Percentiles rank a stretch among this genome's conserved stretches.
Conservation (phyloP, 345 rosid genomes). For the Syzygium jambos region DNA sequence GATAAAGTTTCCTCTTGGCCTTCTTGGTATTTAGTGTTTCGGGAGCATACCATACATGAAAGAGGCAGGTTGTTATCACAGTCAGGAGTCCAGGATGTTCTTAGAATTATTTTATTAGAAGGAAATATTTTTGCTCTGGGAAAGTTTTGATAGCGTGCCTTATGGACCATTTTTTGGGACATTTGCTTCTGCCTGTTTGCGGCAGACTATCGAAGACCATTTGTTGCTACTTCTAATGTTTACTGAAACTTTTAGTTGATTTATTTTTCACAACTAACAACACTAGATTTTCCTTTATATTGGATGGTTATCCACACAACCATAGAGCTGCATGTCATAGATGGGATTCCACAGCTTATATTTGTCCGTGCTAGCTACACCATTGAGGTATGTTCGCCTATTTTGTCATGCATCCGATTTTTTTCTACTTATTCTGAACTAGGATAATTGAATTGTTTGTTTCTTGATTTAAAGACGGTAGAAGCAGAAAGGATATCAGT, state of each 20-base stretch:
- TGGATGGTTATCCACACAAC: conserved; percentile 6
- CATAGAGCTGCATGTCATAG: conserved; percentile 89
- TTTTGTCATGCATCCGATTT: not conserved
- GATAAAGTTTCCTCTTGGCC: not conserved
- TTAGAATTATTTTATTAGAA: not conserved
- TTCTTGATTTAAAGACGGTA: conserved; percentile 49
- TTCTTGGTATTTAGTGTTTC: not conserved
- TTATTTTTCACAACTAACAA: not conserved
- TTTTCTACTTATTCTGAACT: not conserved
- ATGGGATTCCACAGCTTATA: conserved; percentile 91
- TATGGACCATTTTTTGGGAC: not conserved
- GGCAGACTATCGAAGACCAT: not conserved
- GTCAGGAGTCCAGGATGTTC: not conserved
- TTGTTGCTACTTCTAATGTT: not conserved
- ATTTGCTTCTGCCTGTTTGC: not conserved
- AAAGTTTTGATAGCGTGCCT: not conserved
- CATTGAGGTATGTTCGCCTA: conserved; percentile 54
- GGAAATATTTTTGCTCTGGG: not conserved
- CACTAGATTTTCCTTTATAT: not conserved
- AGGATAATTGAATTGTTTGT: not conserved
- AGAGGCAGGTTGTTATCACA: not conserved
- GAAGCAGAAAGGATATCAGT: conserved; percentile 96
- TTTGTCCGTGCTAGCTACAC: conserved; percentile 87
- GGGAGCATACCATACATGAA: not conserved
- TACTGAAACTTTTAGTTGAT: not conserved